Conservation (phyloP, 202 grass and related monocot genomes). For the Setaria italica region DNA sequence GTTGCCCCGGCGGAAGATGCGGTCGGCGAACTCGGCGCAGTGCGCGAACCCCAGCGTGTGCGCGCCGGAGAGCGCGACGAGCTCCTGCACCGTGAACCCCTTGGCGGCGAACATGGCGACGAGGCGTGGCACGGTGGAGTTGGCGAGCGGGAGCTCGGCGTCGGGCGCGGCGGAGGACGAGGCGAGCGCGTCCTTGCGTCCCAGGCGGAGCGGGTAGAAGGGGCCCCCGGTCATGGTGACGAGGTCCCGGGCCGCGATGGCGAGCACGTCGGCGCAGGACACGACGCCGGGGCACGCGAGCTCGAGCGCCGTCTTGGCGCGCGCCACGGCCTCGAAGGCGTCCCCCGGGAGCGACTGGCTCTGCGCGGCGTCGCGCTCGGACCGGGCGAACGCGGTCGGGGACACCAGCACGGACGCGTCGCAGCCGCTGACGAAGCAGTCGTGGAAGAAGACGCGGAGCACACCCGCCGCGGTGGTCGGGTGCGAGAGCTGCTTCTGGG, state of each 20-base stretch:
- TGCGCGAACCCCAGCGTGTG: conserved; percentile 91
- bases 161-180: conserved; percentile 55
- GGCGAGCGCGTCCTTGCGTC: conserved; percentile 76
- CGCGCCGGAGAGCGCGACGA: conserved; percentile 84
- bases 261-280: conserved; percentile 84
- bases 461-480: conserved; percentile 71
- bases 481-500: conserved; percentile 67
- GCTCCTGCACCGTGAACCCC: conserved; percentile 69
- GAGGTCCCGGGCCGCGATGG: conserved; percentile 64
- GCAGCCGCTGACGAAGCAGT: conserved; percentile 81
- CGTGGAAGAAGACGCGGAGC: conserved; percentile 92
- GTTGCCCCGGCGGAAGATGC: conserved; percentile 47
- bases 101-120: conserved; percentile 63
- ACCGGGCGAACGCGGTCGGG: conserved; percentile 59
- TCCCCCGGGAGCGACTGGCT: conserved; percentile 80
- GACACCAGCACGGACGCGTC: conserved; percentile 77
- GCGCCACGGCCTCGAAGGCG: conserved; percentile 72
- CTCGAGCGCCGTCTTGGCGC: conserved; percentile 81
- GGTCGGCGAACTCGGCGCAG: conserved; percentile 67
- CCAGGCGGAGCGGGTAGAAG: conserved; percentile 66
- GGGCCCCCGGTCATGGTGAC: conserved; percentile 80
- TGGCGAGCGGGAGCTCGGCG: conserved; percentile 56
- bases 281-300: conserved; percentile 80
- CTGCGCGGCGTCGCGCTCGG: conserved; percentile 70
- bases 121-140: conserved; percentile 59